Evolutionary conservation across 495 filamentous ascomycete genomes (phyloP), one percentile per base, ranked within the genome.

Genomic region (Daldinia concentrica): DNA sequence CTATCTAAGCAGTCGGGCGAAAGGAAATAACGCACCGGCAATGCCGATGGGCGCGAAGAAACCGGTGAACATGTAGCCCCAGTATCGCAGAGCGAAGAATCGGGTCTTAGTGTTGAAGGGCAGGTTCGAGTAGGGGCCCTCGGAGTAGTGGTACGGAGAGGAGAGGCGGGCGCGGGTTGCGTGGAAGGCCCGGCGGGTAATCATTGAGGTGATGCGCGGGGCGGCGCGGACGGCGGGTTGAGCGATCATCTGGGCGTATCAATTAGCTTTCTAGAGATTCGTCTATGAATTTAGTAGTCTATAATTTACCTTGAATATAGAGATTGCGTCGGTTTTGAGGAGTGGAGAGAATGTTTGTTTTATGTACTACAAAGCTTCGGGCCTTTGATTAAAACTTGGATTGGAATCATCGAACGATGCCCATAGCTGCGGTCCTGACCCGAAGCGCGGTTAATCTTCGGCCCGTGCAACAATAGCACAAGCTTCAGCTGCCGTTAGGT

Each of bases 101-200:
- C 89, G 90, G 76, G 91, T 96, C 83, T 91, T 83, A 72, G 96
- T 90, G 86, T 99, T 96, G 90, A 99, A 99, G 68, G 95, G 95
- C 66, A 99, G 83, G 86, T 97, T 98, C 85, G 87, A 90, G 78
- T 90, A 89, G 75, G 96, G 95, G 60, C 95, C 96, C 86, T 98
- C 96, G 68, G 94, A 92, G 85, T 99, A 99, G 87, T 99, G 95
- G 88, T 97, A 96, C 29, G 94, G 94, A 77, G 93, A 95, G 65
- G 87, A 88, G 73, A 95, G 83, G 82, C 92, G 95, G 79, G 91
- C 83, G 72, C 92, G 91, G 79, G 94, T 97, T 79, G 93, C 90
- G 82, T 93, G 90, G 89, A 99, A 96, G 83, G 92, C 93, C 78
- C 95, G 94, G 84, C 94, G 93, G 87, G 90, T 88, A 82, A 93